These are phyloP conservation scores for Nelumbo lutea DNA, from an alignment of 164 flowering plant genomes.

Conservation along the genomic window DNA sequence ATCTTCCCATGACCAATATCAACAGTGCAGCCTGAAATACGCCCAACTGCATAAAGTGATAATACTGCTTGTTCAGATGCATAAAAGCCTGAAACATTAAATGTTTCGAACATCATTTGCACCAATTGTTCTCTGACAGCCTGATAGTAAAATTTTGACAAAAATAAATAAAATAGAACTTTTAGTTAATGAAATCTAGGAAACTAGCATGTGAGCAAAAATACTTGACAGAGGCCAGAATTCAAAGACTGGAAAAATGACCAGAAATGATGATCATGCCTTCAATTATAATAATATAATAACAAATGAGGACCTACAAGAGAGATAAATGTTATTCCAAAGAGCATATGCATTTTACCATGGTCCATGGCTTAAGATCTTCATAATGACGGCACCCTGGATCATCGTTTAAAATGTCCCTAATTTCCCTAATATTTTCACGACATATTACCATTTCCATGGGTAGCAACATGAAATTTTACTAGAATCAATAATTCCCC, in stretches of 20 bases:
- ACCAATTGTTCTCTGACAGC: slow-evolving; percentile 86
- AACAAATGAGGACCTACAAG: too few species aligned
- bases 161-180: neutral
- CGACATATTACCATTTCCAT: too few species aligned
- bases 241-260: neutral
- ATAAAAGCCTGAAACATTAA: slow-evolving; percentile 93
- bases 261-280: too few species aligned
- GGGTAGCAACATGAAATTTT: too few species aligned
- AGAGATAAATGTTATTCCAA: too few species aligned
- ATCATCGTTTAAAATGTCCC: too few species aligned
- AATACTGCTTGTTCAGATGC: slow-evolving; percentile 98
- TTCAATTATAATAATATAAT: too few species aligned
- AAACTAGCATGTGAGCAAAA: neutral
- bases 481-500: too few species aligned
- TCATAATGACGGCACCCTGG: too few species aligned
- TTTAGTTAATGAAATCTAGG: neutral
- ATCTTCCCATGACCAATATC: slow-evolving; percentile 99
- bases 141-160: slow-evolving; percentile 30
- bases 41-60: slow-evolving; percentile 97
- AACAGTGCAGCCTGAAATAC: slow-evolving; percentile 98
- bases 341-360: too few species aligned
- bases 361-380: too few species aligned
- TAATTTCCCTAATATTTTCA: too few species aligned
- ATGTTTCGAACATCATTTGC: slow-evolving; percentile 98
- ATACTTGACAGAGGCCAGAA: neutral